phyloP scores from a whole-genome alignment of 1,139 yeast species.

The Geotrichum klebahnii region DNA sequence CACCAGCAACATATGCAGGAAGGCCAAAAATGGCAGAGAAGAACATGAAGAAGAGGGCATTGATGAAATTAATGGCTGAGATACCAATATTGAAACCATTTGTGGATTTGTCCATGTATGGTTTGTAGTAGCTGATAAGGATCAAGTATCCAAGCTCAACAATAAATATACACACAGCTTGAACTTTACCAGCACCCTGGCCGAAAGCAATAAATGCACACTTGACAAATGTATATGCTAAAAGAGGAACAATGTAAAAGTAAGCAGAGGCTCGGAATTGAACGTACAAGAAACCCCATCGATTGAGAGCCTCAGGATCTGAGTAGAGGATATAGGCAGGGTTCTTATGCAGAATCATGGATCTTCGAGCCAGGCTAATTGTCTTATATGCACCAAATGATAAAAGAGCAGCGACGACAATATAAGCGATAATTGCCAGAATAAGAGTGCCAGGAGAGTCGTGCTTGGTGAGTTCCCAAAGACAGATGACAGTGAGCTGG shows the following conservation, averaged over 20 bases:
- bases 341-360: constrained; percentile 69
- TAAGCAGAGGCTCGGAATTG: constrained; percentile 86
- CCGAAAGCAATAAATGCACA: constrained; percentile 82
- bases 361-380: constrained; percentile 63
- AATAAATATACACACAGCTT: constrained; percentile 69
- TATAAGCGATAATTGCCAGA: constrained; percentile 65
- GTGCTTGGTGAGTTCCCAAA: constrained; percentile 82
- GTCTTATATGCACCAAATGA: constrained; percentile 73
- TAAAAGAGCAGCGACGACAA: constrained; percentile 56
- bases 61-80: constrained; percentile 70
- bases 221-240: constrained; percentile 65
- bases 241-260: constrained; percentile 68
- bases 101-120: constrained; percentile 92
- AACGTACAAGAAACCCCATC: constrained; percentile 88
- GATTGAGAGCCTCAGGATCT: constrained; percentile 71
- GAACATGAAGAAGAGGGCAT: constrained; percentile 81
- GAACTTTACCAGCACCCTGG: constrained; percentile 74
- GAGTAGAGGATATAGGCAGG: constrained; percentile 92
- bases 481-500: constrained; percentile 71
- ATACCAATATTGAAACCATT: constrained; percentile 87
- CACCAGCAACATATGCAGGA: constrained; percentile 81
- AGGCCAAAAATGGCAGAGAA: constrained; percentile 81
- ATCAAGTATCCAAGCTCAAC: constrained; percentile 69
- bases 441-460: constrained; percentile 83
- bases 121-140: constrained; percentile 65